phyloP scores from a whole-genome alignment of 345 rosid species.

The Acer negundo region DNA sequence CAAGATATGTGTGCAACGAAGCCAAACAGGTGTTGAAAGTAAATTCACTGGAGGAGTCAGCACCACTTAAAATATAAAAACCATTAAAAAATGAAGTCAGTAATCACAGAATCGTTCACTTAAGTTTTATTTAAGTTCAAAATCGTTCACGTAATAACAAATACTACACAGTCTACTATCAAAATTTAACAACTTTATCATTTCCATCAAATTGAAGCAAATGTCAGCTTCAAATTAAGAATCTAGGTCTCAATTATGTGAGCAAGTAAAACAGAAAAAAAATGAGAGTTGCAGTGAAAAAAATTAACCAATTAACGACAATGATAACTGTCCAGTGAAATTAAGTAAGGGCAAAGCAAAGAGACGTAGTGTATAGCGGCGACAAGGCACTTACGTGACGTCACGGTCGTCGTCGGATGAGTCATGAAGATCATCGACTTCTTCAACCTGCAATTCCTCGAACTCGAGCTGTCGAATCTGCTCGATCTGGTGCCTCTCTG shows the following conservation, averaged over 20 bases:
- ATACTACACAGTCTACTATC: not conserved
- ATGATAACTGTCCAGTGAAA: not conserved
- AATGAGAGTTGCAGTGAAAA: not conserved
- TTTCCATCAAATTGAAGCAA: not conserved
- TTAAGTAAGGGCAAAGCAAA: not conserved
- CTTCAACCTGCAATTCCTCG: slow-evolving; percentile 88
- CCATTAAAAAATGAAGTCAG: not conserved
- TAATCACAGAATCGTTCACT: not conserved
- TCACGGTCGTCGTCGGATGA: slow-evolving; percentile 54
- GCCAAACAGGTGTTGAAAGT: slow-evolving; percentile 77
- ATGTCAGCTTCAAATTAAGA: not conserved
- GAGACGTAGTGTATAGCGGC: slow-evolving; percentile 11
- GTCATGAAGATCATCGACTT: slow-evolving; percentile 59
- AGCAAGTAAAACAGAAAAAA: not conserved
- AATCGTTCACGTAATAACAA: not conserved
- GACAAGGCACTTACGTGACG: slow-evolving; percentile 34
- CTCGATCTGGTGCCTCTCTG: slow-evolving; percentile 83
- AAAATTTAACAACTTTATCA: not conserved
- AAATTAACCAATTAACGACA: not conserved
- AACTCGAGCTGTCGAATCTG: slow-evolving; percentile 85
- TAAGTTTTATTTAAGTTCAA: too few species aligned
- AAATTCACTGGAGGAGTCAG: slow-evolving; percentile 36
- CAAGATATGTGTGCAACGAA: slow-evolving; percentile 87
- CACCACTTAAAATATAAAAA: slow-evolving; percentile 27
- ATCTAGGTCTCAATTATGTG: too few species aligned